Evolutionary conservation across 2,329 filamentous ascomycete species (phyloP).

Genomic region (Dryadomyces sulphureus): DNA sequence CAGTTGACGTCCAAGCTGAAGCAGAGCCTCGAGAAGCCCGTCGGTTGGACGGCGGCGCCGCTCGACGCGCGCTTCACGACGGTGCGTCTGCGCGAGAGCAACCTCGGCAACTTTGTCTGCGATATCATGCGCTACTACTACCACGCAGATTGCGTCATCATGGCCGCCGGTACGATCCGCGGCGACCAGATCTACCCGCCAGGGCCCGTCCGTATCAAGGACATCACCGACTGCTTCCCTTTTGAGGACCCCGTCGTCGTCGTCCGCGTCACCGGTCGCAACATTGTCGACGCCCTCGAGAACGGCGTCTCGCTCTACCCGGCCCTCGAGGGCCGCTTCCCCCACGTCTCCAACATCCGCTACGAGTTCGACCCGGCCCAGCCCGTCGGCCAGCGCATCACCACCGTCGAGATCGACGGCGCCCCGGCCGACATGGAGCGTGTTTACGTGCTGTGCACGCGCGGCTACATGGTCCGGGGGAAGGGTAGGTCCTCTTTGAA

Average conservation of each 20-base stretch:
- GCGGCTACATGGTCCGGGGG: slow-evolving; percentile 79
- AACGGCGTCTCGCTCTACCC: slow-evolving; percentile 72
- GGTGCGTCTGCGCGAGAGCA: slow-evolving; percentile 62
- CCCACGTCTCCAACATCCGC: slow-evolving; percentile 71
- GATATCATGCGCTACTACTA: slow-evolving; percentile 84
- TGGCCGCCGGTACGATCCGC: slow-evolving; percentile 74
- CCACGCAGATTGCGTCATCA: slow-evolving; percentile 63
- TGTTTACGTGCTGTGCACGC: slow-evolving; percentile 60
- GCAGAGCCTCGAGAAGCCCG: slow-evolving; percentile 62
- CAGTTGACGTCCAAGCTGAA: slow-evolving; percentile 60
- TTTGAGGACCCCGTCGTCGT: slow-evolving; percentile 85
- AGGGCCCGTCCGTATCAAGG: slow-evolving; percentile 60
- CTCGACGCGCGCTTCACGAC: slow-evolving; percentile 80
- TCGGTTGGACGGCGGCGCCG: slow-evolving; percentile 70
- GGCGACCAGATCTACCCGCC: slow-evolving; percentile 82
- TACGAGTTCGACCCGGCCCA: slow-evolving; percentile 56
- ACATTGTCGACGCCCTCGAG: slow-evolving; percentile 66
- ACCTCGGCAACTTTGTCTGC: slow-evolving; percentile 80
- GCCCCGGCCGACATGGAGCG: slow-evolving; percentile 45
- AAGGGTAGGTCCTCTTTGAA: slow-evolving; percentile 31
- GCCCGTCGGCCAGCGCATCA: slow-evolving; percentile 46
- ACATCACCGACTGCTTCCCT: slow-evolving; percentile 79
- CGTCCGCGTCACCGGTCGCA: slow-evolving; percentile 54
- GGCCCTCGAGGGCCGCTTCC: slow-evolving; percentile 69
- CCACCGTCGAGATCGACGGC: slow-evolving; percentile 44